These are phyloP conservation scores for Dendrobium officinale DNA, from an alignment of 106 monocot genomes.

Conservation along the genomic window DNA sequence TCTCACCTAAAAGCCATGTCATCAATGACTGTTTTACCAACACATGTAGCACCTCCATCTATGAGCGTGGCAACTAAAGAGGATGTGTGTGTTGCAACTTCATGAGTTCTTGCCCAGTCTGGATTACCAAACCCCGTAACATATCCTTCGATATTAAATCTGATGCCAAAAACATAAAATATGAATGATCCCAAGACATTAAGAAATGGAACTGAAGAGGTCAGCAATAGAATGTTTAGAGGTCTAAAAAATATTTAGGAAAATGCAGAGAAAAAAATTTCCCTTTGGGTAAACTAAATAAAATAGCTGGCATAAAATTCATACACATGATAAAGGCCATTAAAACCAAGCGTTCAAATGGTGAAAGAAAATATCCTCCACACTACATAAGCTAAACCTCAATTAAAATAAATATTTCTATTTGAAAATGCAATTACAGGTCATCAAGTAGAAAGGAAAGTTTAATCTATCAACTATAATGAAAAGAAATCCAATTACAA, in stretches of 20 bases:
- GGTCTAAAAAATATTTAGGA: background rate
- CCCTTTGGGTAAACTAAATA: background rate
- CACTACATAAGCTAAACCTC: background rate
- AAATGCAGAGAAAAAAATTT: background rate
- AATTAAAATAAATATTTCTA: too few species aligned
- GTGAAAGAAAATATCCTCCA: background rate
- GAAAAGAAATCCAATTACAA: background rate
- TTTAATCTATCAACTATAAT: background rate
- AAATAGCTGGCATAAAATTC: background rate
- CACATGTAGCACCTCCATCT: slow-evolving; percentile 71
- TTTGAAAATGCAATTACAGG: background rate
- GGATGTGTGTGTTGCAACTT: slow-evolving; percentile 45
- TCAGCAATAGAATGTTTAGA: background rate
- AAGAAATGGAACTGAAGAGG: background rate
- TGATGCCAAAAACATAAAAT: slow-evolving; percentile 11
- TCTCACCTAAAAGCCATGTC: slow-evolving; percentile 80
- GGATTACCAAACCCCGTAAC: slow-evolving; percentile 84
- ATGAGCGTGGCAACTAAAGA: slow-evolving; percentile 50
- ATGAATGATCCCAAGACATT: background rate
- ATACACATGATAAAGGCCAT: background rate
- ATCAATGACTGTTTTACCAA: slow-evolving; percentile 90
- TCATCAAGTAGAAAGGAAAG: background rate
- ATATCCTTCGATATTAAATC: slow-evolving; percentile 72
- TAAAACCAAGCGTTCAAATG: background rate
- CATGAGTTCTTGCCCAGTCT: slow-evolving; percentile 74